Evolutionary conservation across 495 filamentous ascomycete species (phyloP).

Genomic region (Penicillium diatomitis): DNA sequence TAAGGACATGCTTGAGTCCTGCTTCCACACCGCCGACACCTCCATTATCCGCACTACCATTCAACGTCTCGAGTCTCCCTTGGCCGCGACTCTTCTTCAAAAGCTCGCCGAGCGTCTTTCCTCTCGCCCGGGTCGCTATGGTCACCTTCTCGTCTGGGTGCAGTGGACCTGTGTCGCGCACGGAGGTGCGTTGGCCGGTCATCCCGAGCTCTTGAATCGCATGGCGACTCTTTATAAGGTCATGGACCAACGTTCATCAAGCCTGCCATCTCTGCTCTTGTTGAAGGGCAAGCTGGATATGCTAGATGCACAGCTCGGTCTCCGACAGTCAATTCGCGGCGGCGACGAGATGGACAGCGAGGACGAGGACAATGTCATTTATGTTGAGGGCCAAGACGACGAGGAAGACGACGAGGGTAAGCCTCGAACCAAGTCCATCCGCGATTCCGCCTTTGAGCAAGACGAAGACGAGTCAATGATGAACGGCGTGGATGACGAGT

Average conservation of each 20-base stretch:
- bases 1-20: conserved; percentile 76
- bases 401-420: conserved; percentile 36
- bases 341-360: conserved; percentile 49
- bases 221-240: conserved; percentile 71
- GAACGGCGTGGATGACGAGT: conserved; percentile 29
- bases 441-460: conserved; percentile 24
- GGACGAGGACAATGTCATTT: conserved; percentile 70
- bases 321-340: conserved; percentile 53
- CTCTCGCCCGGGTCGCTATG: conserved; percentile 77
- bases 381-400: conserved; percentile 70
- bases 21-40: conserved; percentile 68
- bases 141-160: conserved; percentile 89
- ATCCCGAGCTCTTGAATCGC: conserved; percentile 67
- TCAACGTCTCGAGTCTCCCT: conserved; percentile 74
- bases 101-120: conserved; percentile 83
- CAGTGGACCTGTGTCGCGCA: conserved; percentile 94
- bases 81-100: conserved; percentile 68
- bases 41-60: conserved; percentile 76
- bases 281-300: conserved; percentile 91
- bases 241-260: conserved; percentile 73
- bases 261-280: conserved; percentile 71
- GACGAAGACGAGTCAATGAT: conserved; percentile 40
- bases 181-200: conserved; percentile 79
- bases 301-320: conserved; percentile 74
- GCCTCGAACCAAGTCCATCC: conserved; percentile 33